Conservation (phyloP, 352 stramenopile species). For the Phytopythium montanum region DNA sequence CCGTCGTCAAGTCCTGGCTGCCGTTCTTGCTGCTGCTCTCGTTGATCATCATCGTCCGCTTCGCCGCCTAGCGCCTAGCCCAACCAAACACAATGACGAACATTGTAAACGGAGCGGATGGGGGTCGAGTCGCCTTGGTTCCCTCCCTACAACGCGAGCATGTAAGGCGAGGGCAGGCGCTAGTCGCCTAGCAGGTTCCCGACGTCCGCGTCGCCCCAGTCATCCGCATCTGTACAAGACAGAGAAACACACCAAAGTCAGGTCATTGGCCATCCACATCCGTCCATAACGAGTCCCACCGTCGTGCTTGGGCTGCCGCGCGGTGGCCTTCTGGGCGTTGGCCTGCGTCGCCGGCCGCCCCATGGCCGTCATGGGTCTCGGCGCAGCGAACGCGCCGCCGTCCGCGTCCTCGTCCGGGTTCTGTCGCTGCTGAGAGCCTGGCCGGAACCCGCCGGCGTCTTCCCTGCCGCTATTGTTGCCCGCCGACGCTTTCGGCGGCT, state of each 20-base stretch:
- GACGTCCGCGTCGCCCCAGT: conserved; percentile 80
- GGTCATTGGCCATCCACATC: conserved; percentile 7
- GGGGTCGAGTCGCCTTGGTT: not conserved
- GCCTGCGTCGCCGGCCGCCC: conserved; percentile 23
- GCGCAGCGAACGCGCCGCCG: conserved; percentile 36
- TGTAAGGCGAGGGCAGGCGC: not conserved
- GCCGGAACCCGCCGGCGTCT: conserved; percentile 4
- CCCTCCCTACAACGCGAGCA: not conserved
- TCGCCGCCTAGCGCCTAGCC: conserved; percentile 16
- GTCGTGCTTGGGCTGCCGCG: conserved; percentile 43
- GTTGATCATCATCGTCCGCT: conserved; percentile 22
- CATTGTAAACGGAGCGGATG: too few relatives aligned
- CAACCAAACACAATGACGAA: not conserved
- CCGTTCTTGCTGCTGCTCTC: conserved; percentile 29
- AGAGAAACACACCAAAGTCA: conserved; percentile 7
- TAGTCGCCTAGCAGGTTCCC: conserved; percentile 73
- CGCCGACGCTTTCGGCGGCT: conserved; percentile 6
- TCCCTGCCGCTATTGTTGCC: conserved; percentile 22
- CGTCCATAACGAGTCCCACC: conserved; percentile 25
- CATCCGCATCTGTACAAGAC: conserved; percentile 48
- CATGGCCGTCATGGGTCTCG: conserved; percentile 30
- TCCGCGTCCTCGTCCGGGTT: conserved; percentile 20
- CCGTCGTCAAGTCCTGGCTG: conserved; percentile 35
- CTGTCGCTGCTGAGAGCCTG: conserved; percentile 13
- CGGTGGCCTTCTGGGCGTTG: conserved; percentile 29